Base-by-base conservation (phyloP, 805 yeast genomes). In the Candida cerambycidarum region DNA sequence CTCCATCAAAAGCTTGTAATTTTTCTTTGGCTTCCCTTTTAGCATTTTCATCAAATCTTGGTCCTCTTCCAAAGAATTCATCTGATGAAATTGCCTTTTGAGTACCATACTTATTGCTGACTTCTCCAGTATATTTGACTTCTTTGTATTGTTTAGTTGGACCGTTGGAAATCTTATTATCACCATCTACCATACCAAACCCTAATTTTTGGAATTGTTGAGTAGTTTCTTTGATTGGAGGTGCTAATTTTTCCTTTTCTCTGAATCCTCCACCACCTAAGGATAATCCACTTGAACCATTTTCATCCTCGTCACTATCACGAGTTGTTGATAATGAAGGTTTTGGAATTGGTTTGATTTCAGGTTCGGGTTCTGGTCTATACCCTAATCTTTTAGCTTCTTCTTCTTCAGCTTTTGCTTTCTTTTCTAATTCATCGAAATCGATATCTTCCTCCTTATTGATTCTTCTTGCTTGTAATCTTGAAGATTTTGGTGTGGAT, bases 71-170 rank as follows among this genome's bases (percentile, higher is more conserved):
- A 63, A 93, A 93, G 57, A 79, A 80, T 68, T 90, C 95, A 65
- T 93, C 98, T 1, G 97, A 90, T 0, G 98, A 93, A 50, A 93
- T 93, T 37, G 90, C 96, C 75, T 88, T 92, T 62, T 90, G 97
- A 31, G 69, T 71, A 43, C 97, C 97, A 60, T 78, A 93, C 68
- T 89, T 87, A 56, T 71, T 73, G 29, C 79, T 80, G 23, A 85
- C 85, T 51, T 82, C 83, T 28, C 93, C 93, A 1, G 89, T 80
- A 60, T 85, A 85, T 53, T 75, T 73, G 42, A 77, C 79, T 33
- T 79, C 82, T 29, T 78, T 65, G 21, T 79, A 78, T 32, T 75
- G 70, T 49, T 63, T 58, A 33, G 58, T 56, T 13, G 46, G 38
- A 18, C 47, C 41, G 36, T 52, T 47, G 11, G 54, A 35, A 39